phyloP scores from a whole-genome alignment of 2,329 filamentous ascomycete genomes.

The Alternaria metachromatica region DNA sequence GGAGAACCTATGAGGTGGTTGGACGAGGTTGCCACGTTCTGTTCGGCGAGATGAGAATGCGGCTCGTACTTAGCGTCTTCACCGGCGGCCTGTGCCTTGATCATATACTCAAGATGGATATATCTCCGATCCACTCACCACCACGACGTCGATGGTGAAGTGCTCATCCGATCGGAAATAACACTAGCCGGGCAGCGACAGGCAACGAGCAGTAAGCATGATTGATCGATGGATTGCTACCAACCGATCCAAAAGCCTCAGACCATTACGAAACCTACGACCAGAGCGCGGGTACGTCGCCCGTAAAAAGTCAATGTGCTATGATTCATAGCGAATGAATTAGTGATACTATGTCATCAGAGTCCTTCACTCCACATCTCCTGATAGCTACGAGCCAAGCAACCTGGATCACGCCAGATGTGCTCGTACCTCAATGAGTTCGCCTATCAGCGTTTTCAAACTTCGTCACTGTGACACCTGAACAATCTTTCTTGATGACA shows the following conservation, averaged over 20 bases:
- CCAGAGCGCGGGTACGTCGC: background rate
- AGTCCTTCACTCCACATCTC: background rate
- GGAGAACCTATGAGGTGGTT: constrained; percentile 14
- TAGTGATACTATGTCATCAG: background rate
- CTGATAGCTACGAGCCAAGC: background rate
- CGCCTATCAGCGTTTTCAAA: background rate
- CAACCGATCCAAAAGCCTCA: background rate
- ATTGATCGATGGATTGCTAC: background rate
- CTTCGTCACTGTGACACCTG: background rate
- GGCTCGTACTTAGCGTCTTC: background rate
- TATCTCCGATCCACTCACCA: background rate
- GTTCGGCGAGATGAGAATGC: background rate
- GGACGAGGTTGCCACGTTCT: background rate
- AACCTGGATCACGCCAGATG: background rate
- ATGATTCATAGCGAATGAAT: background rate
- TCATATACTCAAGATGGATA: background rate
- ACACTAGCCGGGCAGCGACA: background rate
- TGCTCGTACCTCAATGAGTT: background rate
- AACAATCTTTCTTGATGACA: background rate
- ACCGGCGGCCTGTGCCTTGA: background rate
- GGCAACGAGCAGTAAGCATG: background rate
- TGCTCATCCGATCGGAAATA: background rate
- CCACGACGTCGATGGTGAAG: background rate
- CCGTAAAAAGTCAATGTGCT: background rate
- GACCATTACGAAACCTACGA: background rate